Base-by-base conservation (phyloP, 2,329 filamentous ascomycete species). In the Orbilia quercus region DNA sequence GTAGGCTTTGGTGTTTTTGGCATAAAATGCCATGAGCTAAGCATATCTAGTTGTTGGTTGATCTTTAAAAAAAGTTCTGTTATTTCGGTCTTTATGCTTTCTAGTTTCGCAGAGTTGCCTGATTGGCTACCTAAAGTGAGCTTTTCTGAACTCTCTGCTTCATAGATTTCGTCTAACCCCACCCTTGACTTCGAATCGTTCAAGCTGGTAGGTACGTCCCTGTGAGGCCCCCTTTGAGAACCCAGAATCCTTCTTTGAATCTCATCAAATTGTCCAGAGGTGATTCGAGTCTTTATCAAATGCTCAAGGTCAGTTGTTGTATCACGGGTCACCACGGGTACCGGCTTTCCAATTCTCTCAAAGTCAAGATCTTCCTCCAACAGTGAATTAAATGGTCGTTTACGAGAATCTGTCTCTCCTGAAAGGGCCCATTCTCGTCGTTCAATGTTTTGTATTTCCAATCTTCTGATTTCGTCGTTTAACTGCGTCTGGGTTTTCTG, bases 281-380 rank as follows among this genome's bases (percentile, higher is more conserved):
- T 83, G 77, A 99, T 97, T 54, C 95, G 90, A 40, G 92, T 88
- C 82, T 98, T 98, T 83, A 99, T 93, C 70, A 99, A 86, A 34
- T 91, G 90, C 81, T 99, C 95, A 66, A 99, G 96, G 77, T 89
- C 89, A 80, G 97, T 93, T 60, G 89, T 96, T 42, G 96, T 85
- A 80, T 97, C 93, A 44, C 91, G 89, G 0, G 95, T 98, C 80
- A 97, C 92, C 73, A 98, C 91, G 1, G 94, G 92, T 0, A 98
- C 90, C 0, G 95, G 94, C 80, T 98, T 99, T 79, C 95, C 95
- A 20, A 91, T 88, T 78, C 96, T 89, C 82, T 99, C 95, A 79
- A 98, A 99, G 76, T 98, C 94, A 23, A 99, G 86, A 78, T 98
- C 92, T 82, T 98, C 88, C 79, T 98, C 93, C 0, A 99, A 87